Conservation (phyloP, 768 basidiomycete genomes). For the Phlegmacium glaucopus region DNA sequence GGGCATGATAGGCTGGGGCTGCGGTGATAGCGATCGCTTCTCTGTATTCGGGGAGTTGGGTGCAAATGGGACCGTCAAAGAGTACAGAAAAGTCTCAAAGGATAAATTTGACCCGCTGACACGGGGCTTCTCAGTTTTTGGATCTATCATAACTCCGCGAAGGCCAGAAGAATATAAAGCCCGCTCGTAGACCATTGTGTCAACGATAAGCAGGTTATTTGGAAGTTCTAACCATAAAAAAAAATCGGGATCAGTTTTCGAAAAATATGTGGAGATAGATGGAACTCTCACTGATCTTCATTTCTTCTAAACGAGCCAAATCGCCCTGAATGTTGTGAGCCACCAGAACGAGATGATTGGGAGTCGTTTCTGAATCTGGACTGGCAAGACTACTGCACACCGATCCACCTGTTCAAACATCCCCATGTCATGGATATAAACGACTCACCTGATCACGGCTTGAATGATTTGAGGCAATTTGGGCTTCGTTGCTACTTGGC, state of each 20-base stretch:
- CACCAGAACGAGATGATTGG: conserved; percentile 72
- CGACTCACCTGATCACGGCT: conserved; percentile 61
- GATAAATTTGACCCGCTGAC: conserved; percentile 52
- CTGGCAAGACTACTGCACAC: conserved; percentile 61
- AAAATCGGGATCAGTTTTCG: not conserved
- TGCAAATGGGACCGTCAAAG: conserved; percentile 42
- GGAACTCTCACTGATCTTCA: conserved; percentile 67
- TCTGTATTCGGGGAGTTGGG: conserved; percentile 10
- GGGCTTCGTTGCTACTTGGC: conserved; percentile 62
- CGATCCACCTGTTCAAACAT: conserved; percentile 8
- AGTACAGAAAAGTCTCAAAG: conserved; percentile 58
- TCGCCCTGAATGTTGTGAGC: conserved; percentile 56
- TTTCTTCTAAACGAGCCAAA: conserved; percentile 65
- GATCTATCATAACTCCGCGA: conserved; percentile 60
- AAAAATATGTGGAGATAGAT: conserved; percentile 3
- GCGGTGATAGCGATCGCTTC: conserved; percentile 12
- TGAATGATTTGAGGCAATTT: conserved; percentile 71
- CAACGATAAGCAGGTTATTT: conserved; percentile 66
- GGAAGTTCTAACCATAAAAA: conserved; percentile 52
- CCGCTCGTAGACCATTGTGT: conserved; percentile 63
- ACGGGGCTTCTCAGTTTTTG: conserved; percentile 52
- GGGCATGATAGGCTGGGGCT: conserved; percentile 13
- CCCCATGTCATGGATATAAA: not conserved
- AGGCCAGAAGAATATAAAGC: conserved; percentile 54
- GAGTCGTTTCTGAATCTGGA: conserved; percentile 70